These are phyloP conservation scores for Paraphaeosphaeria sporulosa DNA, from an alignment of 2,329 filamentous ascomycete species.

Conservation along the genomic window DNA sequence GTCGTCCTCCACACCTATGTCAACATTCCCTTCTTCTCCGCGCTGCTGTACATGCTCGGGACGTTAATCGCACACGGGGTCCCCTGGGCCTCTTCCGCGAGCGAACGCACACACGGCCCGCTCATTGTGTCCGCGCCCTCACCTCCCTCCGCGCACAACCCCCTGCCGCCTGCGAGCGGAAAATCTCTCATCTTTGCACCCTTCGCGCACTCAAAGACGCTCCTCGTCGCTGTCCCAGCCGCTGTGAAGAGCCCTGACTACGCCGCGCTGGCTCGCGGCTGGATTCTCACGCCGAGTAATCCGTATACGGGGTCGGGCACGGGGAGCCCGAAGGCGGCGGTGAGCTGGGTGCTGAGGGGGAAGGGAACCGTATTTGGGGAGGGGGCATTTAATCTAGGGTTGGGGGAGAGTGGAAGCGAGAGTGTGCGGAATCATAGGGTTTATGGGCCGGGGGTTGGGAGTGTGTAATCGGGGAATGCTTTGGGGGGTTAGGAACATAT, in stretches of 20 bases:
- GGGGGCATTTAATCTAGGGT: constrained; percentile 24
- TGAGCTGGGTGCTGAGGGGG: constrained; percentile 50
- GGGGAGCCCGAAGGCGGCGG: constrained; percentile 21
- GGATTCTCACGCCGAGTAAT: constrained; percentile 49
- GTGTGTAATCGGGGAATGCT: not conserved
- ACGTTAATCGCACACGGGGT: constrained; percentile 39
- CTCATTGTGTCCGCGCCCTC: constrained; percentile 27
- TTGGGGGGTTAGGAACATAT: not conserved
- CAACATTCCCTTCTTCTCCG: constrained; percentile 26
- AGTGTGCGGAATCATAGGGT: constrained; percentile 33
- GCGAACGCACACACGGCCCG: constrained; percentile 41
- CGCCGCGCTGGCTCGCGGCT: constrained; percentile 35
- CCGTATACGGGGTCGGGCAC: constrained; percentile 15
- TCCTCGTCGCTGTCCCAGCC: constrained; percentile 41
- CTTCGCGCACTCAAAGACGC: constrained; percentile 39
- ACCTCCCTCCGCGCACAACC: not conserved
- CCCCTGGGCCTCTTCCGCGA: constrained; percentile 41
- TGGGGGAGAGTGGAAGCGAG: constrained; percentile 21
- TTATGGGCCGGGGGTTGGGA: constrained; percentile 27
- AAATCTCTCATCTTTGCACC: constrained; percentile 45
- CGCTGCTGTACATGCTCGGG: not conserved
- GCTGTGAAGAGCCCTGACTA: constrained; percentile 34
- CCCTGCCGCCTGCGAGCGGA: not conserved
- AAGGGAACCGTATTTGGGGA: constrained; percentile 53
- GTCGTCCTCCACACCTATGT: constrained; percentile 48